Percentiles rank a stretch among this genome's conserved stretches.
These are phyloP conservation scores for Populus euphratica DNA, from an alignment of 345 rosid genomes.

Conservation along the genomic window DNA sequence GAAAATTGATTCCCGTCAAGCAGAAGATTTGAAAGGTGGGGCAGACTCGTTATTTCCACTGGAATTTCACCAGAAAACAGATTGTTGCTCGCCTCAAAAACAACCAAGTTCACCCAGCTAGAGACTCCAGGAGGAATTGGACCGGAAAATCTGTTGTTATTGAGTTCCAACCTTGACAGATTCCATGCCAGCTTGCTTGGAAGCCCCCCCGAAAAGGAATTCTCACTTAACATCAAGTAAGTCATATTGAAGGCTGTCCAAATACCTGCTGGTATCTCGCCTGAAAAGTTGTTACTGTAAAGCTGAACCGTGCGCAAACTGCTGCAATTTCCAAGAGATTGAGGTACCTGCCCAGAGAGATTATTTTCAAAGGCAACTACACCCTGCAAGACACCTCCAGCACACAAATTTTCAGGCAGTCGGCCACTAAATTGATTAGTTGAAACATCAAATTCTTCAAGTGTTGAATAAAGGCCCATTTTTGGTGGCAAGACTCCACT, in stretches of 20 bases:
- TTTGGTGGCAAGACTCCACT: slow-evolving; percentile 67
- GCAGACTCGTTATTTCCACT: slow-evolving; percentile 49
- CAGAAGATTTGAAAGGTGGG: slow-evolving; percentile 34
- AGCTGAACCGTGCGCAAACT: slow-evolving; percentile 58
- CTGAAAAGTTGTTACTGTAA: slow-evolving; percentile 62
- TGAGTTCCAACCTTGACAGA: slow-evolving; percentile 62
- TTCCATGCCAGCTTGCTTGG: slow-evolving; percentile 60
- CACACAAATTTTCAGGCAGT: slow-evolving; percentile 67
- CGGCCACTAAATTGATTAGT: slow-evolving; percentile 58
- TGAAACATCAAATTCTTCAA: slow-evolving; percentile 60
- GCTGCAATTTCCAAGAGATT: slow-evolving; percentile 58
- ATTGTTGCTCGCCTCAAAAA: slow-evolving; percentile 67
- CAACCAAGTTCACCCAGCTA: slow-evolving; percentile 51
- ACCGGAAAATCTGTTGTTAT: slow-evolving; percentile 69
- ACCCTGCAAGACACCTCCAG: slow-evolving; percentile 50
- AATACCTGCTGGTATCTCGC: slow-evolving; percentile 63
- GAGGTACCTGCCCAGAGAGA: slow-evolving; percentile 62
- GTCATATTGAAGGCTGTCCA: slow-evolving; percentile 58
- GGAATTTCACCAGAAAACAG: slow-evolving; percentile 61
- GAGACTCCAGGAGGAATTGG: slow-evolving; percentile 50
- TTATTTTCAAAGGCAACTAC: slow-evolving; percentile 60
- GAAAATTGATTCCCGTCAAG: slow-evolving; percentile 65
- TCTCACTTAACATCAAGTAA: slow-evolving; percentile 52
- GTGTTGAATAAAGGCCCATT: slow-evolving; percentile 57
- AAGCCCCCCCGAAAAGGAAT: slow-evolving; percentile 62